Conservation (phyloP, 1,284 basidiomycete genomes). For the Leccinum glutinopallens region DNA sequence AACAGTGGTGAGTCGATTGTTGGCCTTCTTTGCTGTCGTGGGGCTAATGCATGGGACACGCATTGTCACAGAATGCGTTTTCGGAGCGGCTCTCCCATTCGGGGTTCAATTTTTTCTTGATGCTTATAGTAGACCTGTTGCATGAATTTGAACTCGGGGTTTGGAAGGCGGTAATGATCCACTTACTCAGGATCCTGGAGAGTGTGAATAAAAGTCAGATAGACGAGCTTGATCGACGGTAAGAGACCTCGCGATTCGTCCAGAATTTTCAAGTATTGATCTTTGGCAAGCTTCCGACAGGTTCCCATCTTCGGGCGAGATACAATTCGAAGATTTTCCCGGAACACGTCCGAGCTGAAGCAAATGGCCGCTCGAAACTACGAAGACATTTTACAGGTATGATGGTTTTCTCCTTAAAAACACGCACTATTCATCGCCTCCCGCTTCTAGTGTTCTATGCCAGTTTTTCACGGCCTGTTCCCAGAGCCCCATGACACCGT, state of each 20-base stretch:
- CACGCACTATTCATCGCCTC: not conserved
- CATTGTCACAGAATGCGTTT: not conserved
- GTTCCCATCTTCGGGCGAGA: not conserved
- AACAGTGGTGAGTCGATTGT: not conserved
- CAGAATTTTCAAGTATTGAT: not conserved
- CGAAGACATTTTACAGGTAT: constrained; percentile 2
- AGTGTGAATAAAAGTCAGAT: not conserved
- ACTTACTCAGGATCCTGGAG: not conserved
- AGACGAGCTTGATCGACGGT: constrained; percentile 1
- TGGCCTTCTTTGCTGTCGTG: not conserved
- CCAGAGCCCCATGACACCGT: too few relatives aligned
- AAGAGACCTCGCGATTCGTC: not conserved
- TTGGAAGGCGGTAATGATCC: not conserved
- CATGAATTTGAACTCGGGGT: not conserved
- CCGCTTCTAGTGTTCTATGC: constrained; percentile 3
- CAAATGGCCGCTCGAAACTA: not conserved
- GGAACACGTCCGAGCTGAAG: not conserved
- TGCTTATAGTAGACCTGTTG: not conserved
- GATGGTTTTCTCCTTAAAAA: constrained; percentile 1
- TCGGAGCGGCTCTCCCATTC: not conserved
- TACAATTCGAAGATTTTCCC: not conserved
- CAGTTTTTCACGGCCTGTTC: not conserved
- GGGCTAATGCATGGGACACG: not conserved
- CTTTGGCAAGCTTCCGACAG: not conserved
- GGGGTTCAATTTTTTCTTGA: not conserved